Evolutionary conservation across 2,329 filamentous ascomycete genomes (phyloP).

Genomic region (Eutypella sp.): DNA sequence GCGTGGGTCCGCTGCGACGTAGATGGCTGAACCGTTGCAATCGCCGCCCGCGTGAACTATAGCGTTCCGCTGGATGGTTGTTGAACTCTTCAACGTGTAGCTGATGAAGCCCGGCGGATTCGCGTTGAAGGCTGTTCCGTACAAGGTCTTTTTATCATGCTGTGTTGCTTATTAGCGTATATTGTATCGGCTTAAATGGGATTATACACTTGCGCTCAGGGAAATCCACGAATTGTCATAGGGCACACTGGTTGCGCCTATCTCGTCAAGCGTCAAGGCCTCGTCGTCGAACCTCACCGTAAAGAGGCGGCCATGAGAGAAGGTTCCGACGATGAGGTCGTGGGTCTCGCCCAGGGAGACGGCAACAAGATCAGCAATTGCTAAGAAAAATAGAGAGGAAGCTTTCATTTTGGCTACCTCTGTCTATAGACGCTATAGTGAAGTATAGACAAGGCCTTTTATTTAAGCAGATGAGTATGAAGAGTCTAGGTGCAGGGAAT

Average conservation of each 20-base stretch:
- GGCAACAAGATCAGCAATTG: not conserved
- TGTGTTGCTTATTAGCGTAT: conserved; percentile 5
- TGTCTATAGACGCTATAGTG: too few relatives aligned
- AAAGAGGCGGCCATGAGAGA: conserved; percentile 23
- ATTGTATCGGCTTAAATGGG: too few relatives aligned
- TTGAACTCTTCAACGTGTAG: conserved; percentile 19
- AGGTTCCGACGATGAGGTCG: conserved; percentile 26
- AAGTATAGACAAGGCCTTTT: too few relatives aligned
- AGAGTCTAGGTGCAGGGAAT: too few relatives aligned
- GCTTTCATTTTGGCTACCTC: too few relatives aligned
- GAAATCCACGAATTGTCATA: conserved; percentile 25
- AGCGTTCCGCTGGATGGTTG: conserved; percentile 13
- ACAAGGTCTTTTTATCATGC: conserved; percentile 27
- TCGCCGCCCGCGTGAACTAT: conserved; percentile 10
- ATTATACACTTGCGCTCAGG: conserved; percentile 21
- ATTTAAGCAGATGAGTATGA: too few relatives aligned
- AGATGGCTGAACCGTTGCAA: conserved; percentile 20
- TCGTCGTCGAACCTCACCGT: conserved; percentile 27
- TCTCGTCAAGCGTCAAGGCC: conserved; percentile 15
- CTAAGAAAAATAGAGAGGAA: too few relatives aligned
- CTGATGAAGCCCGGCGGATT: conserved; percentile 19
- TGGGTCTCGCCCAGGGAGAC: conserved; percentile 13
- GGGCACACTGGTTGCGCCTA: conserved; percentile 14
- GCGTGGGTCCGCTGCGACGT: conserved; percentile 14
- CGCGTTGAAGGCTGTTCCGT: conserved; percentile 21